Base-by-base conservation (phyloP, 208 protist species). In the Strigomonas culicis region DNA sequence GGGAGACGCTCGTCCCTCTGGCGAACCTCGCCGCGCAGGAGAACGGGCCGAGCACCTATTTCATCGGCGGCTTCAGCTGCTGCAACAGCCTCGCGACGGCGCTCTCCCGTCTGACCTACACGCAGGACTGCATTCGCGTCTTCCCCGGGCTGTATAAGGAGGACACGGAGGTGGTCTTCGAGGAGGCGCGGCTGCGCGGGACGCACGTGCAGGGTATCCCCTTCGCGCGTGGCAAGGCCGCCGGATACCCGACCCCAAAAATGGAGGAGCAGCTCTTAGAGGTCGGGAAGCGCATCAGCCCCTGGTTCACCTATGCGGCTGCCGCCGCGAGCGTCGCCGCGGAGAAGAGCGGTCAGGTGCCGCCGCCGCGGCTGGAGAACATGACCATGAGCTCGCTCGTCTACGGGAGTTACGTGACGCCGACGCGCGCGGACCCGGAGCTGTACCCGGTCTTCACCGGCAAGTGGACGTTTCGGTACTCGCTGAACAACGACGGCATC, bases 21-120 rank as follows among this genome's bases (percentile, higher is more conserved):
- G 75, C 77, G 17, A 74, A 85, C 50, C 13, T 90, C 6, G 77
- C 72, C 6, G 76, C 75, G 30, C 58, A 85, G 25, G 72, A 86
- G 50, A 81, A 92, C 58, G 89, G 86, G 19, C 89, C 89, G 22
- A 87, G 80, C 71, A 95, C 84, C 19, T 79, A 74, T 64, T 84
- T 86, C 32, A 71, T 95, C 0, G 89, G 89, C 24, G 80, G 84
- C 49, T 95, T 89, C 73, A 93, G 86, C 71, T 63, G 69, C 6
- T 66, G 77, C 49, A 4, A 73, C 13, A 78, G 67, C 27, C 73
- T 93, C 30, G 76, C 78, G 13, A 76, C 84, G 57, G 80, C 77
- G 1, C 58, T 93, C 24, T 44, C 44, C 22, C 32, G 44, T 0
- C 71, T 84, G 27, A 65, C 69, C 50, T 95, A 92, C 75, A 68